Conservation (phyloP, 139 green algal species). For the Trebouxia sp. region DNA sequence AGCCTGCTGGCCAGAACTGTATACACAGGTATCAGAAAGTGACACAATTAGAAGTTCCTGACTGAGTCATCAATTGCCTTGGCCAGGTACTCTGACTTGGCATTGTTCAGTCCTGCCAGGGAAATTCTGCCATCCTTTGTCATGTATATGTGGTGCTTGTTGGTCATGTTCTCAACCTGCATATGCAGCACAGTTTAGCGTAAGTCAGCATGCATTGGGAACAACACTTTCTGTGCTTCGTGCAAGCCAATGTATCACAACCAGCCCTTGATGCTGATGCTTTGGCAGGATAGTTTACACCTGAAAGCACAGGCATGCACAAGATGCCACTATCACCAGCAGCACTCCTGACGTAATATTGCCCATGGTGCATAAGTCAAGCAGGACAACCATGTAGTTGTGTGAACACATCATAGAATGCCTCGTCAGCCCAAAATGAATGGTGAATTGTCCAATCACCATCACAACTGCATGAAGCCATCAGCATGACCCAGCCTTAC, state of each 20-base stretch:
- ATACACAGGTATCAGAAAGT: neutral
- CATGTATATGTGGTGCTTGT: slow-evolving; percentile 96
- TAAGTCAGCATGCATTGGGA: neutral
- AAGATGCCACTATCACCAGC: too few species aligned
- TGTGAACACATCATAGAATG: too few species aligned
- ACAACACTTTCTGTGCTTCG: neutral
- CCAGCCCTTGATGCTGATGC: too few species aligned
- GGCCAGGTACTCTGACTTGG: slow-evolving; percentile 90
- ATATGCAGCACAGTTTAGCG: neutral
- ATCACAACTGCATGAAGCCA: neutral
- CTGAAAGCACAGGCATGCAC: too few species aligned
- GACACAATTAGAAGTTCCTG: neutral
- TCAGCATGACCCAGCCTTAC: too few species aligned
- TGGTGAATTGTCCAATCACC: neutral
- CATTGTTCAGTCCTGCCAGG: slow-evolving; percentile 85
- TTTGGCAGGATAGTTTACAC: too few species aligned
- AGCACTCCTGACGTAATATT: too few species aligned
- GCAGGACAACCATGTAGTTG: too few species aligned
- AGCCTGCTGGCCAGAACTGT: neutral
- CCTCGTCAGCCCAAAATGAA: too few species aligned
- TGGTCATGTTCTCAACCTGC: slow-evolving; percentile 95
- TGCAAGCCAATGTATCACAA: too few species aligned
- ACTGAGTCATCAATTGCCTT: slow-evolving; percentile 87
- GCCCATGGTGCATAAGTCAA: too few species aligned
- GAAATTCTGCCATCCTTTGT: slow-evolving; percentile 96